A percentile compares a stretch with the other conserved stretches of the same genome.
Conservation (phyloP, 257 asterid genomes). For the Petunia secreta region DNA sequence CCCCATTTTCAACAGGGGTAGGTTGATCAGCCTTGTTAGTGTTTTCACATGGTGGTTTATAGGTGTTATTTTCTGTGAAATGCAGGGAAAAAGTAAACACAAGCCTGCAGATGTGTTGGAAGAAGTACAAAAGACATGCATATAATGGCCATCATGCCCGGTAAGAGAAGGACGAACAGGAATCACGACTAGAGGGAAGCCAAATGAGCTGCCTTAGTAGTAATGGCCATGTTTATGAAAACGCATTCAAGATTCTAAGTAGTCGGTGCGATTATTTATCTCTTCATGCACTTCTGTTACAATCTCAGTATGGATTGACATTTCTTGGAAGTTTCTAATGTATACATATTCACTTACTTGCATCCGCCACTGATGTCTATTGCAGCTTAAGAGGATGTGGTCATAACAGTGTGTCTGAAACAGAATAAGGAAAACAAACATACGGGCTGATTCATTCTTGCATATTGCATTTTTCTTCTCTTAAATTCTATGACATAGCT, state of each 20-base stretch:
- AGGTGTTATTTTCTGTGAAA: slow-evolving; percentile 13
- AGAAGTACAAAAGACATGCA: not conserved
- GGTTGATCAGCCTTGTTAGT: slow-evolving; percentile 27
- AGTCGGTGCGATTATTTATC: not conserved
- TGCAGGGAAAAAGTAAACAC: not conserved
- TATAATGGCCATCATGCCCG: not conserved
- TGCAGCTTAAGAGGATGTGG: too few species aligned
- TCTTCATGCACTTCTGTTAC: not conserved
- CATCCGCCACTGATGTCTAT: too few species aligned
- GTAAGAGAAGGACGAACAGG: not conserved
- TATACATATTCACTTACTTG: not conserved
- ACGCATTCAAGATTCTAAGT: not conserved
- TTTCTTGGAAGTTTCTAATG: not conserved
- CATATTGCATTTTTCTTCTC: too few species aligned
- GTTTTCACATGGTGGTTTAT: slow-evolving; percentile 32
- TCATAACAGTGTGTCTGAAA: too few species aligned
- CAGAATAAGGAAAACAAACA: too few species aligned
- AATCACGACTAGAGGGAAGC: not conserved
- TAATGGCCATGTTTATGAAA: not conserved
- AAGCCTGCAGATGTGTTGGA: not conserved
- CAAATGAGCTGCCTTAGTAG: not conserved
- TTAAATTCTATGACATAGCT: too few species aligned
- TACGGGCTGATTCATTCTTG: too few species aligned
- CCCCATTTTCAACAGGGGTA: slow-evolving; percentile 35
- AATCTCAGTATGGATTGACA: too few species aligned